phyloP scores from a whole-genome alignment of 306 rosid genomes.

The Purshia tridentata region DNA sequence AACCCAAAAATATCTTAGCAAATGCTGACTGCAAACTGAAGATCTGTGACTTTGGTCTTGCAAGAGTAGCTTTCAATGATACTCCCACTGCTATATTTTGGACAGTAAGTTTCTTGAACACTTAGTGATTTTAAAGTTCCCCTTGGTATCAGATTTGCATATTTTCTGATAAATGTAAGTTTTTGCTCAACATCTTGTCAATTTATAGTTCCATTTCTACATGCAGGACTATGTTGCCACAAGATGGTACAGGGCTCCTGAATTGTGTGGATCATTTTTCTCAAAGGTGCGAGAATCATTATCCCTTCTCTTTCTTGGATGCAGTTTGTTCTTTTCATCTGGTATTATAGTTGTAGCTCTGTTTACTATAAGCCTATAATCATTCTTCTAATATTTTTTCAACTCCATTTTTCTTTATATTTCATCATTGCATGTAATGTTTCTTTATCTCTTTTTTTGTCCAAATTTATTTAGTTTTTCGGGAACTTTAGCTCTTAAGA shows the following conservation, averaged over 20 bases:
- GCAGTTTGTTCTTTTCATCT: conserved; percentile 16
- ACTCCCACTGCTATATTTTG: conserved; percentile 99
- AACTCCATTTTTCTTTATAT: not conserved
- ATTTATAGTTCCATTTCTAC: conserved; percentile 21
- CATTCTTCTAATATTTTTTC: not conserved
- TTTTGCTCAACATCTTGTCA: not conserved
- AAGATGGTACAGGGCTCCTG: conserved; percentile 99
- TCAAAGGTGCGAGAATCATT: conserved; percentile 68
- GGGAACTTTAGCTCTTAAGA: not conserved
- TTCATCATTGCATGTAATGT: conserved; percentile 1
- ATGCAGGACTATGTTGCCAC: conserved; percentile 96
- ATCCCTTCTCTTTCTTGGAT: conserved; percentile 9
- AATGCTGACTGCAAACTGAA: conserved; percentile 99
- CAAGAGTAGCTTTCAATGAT: conserved; percentile 97
- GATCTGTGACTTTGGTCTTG: conserved; percentile 99
- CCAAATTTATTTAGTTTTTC: not conserved
- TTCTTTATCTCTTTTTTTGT: not conserved
- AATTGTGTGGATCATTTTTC: conserved; percentile 96
- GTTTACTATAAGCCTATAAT: not conserved
- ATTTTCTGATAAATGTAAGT: not conserved
- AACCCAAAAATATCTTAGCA: conserved; percentile 95
- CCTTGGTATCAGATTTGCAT: not conserved
- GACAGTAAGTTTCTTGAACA: conserved; percentile 63
- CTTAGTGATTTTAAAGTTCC: not conserved
- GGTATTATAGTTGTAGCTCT: not conserved